Evolutionary conservation across 2,329 filamentous ascomycete species (phyloP), one percentile per base, ranked within the genome.

Genomic region (Raffaelea albimanens): DNA sequence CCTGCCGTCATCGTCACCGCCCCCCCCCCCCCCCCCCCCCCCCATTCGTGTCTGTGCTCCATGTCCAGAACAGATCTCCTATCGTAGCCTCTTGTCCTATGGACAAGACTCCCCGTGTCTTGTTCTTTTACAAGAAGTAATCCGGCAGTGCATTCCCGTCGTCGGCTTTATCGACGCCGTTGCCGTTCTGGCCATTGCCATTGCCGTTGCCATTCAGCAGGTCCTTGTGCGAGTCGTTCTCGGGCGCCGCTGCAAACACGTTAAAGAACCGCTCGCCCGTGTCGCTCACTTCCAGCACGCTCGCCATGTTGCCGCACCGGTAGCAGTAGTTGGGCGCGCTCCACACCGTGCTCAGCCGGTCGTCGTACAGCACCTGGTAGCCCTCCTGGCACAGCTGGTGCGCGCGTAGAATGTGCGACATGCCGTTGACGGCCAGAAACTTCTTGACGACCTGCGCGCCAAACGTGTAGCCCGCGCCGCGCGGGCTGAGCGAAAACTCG

Each of bases 331-430:
- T 98, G 2, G 93, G 93, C 4, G 93, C 93, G 63, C 89, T 96
- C 93, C 93, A 98, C 7, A 98, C 93, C 1, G 93, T 98, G 64
- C 88, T 95, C 34, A 98, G 70, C 16, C 85, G 80, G 66, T 97
- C 91, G 59, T 97, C 91, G 64, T 95, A 98, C 16, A 98, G 78
- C 42, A 97, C 86, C 68, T 97, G 93, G 65, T 91, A 98, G 1
- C 93, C 93, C 68, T 98, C 93, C 65, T 98, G 93, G 64, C 93
- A 98, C 4, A 98, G 78, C 69, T 98, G 93, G 66, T 98, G 93
- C n/a, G 93, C 93, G 21, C 93, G 86, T 48, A 98, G 73, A 54
- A 98, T 98, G 65, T 98, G 93, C 29, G 85, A 91, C 90, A 98
- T 97, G 64, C 81, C 85, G 67, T 98, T 98, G 58, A 98, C 90